These are phyloP conservation scores for Pholiota adiposa DNA, from an alignment of 1,284 basidiomycete genomes.

Conservation along the genomic window DNA sequence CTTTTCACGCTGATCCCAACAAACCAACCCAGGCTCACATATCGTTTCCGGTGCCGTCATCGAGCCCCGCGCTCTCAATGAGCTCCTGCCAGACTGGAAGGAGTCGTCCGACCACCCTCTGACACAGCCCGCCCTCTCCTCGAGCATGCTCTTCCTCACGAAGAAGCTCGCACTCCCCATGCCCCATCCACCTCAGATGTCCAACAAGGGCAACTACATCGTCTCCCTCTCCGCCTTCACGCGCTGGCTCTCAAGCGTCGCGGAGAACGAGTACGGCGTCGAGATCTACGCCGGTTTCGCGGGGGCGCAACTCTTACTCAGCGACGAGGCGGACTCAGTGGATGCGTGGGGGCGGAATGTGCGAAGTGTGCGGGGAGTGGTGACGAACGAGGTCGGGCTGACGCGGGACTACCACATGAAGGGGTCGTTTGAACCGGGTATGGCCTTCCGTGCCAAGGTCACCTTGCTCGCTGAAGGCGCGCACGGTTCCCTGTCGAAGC, in stretches of 20 bases:
- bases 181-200: conserved; percentile 98
- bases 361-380: conserved; percentile 78
- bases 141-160: conserved; percentile 91
- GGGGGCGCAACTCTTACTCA: conserved; percentile 82
- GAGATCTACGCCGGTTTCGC: conserved; percentile 99
- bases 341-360: conserved; percentile 48
- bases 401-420: conserved; percentile 83
- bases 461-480: conserved; percentile 97
- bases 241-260: conserved; percentile 89
- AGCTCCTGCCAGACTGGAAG: conserved; percentile 91
- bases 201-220: conserved; percentile 91
- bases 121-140: conserved; percentile 80
- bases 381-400: conserved; percentile 95
- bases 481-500: conserved; percentile 90
- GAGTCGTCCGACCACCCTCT: conserved; percentile 62
- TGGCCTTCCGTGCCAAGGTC: conserved; percentile 94
- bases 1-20: not conserved
- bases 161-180: conserved; percentile 76
- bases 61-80: conserved; percentile 90
- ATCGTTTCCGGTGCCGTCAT: conserved; percentile 96
- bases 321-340: conserved; percentile 48
- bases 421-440: conserved; percentile 93
- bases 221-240: conserved; percentile 89
- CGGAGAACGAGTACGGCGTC: conserved; percentile 86
- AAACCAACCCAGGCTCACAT: conserved; percentile 73